Conservation (phyloP, 495 filamentous ascomycete species). For the Paragyromitra xinjiangensis region DNA sequence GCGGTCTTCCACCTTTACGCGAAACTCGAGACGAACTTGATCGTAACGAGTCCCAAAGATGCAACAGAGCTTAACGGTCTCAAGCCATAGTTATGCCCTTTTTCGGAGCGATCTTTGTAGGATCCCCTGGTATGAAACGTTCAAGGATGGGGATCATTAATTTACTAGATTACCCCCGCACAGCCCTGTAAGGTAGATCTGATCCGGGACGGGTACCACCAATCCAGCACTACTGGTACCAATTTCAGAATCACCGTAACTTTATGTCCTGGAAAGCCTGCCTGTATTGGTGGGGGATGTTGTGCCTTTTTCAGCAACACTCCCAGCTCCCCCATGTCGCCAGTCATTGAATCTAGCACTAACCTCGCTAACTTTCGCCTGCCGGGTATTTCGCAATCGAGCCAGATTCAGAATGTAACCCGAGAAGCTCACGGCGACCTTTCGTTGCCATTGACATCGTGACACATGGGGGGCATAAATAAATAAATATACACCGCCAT, state of each 20-base stretch:
- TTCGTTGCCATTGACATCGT: constrained; percentile 17
- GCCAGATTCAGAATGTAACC: constrained; percentile 22
- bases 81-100: neutral
- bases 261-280: constrained; percentile 6
- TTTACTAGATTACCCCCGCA: constrained; percentile 21
- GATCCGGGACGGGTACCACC: constrained; percentile 13
- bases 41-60: neutral
- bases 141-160: neutral
- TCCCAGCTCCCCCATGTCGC: neutral
- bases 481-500: constrained; percentile 3
- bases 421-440: neutral
- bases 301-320: constrained; percentile 12
- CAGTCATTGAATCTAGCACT: constrained; percentile 12
- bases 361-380: constrained; percentile 37
- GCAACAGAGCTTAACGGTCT: neutral
- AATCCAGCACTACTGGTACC: constrained; percentile 13
- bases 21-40: neutral
- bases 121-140: neutral
- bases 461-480: constrained; percentile 1
- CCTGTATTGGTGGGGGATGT: constrained; percentile 1
- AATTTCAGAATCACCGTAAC: neutral
- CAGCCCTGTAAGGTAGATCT: constrained; percentile 29
- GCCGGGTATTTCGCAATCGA: constrained; percentile 17
- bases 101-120: neutral
- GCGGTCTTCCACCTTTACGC: neutral